A percentile compares a stretch with the other conserved stretches of the same genome.
phyloP scores from a whole-genome alignment of 148 eudicot genomes.

The Salicornia ramosissima region DNA sequence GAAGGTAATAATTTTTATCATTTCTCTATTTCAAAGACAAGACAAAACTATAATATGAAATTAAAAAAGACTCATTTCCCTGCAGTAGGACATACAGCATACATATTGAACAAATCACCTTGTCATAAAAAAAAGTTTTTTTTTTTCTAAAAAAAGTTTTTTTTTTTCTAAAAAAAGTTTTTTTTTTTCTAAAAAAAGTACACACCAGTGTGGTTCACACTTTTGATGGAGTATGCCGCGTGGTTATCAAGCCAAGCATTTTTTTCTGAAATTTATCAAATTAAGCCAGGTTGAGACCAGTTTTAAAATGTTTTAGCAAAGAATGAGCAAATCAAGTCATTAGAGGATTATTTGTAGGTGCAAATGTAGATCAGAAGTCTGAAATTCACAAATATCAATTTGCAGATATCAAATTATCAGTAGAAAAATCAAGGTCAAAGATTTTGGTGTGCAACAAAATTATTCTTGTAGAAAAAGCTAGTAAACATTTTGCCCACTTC shows the following conservation, averaged over 20 bases:
- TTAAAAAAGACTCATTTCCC: not conserved
- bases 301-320: not conserved
- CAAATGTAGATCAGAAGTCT: not conserved
- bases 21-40: not conserved
- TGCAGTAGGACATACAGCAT: not conserved
- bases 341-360: not conserved
- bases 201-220: constrained; percentile 1
- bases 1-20: not conserved
- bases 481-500: not conserved
- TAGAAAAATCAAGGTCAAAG: not conserved
- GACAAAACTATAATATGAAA: not conserved
- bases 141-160: too few relatives aligned
- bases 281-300: constrained; percentile 1
- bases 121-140: not conserved
- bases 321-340: too few relatives aligned
- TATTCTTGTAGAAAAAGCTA: not conserved
- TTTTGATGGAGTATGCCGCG: not conserved
- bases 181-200: too few relatives aligned
- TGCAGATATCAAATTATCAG: not conserved
- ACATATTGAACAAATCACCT: not conserved
- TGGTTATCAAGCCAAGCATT: not conserved
- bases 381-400: not conserved
- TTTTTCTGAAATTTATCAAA: too few relatives aligned
- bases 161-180: too few relatives aligned
- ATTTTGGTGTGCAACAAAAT: not conserved